Evolutionary conservation across 2,329 filamentous ascomycete species (phyloP).

Genomic region (Diaporthe australafricana): DNA sequence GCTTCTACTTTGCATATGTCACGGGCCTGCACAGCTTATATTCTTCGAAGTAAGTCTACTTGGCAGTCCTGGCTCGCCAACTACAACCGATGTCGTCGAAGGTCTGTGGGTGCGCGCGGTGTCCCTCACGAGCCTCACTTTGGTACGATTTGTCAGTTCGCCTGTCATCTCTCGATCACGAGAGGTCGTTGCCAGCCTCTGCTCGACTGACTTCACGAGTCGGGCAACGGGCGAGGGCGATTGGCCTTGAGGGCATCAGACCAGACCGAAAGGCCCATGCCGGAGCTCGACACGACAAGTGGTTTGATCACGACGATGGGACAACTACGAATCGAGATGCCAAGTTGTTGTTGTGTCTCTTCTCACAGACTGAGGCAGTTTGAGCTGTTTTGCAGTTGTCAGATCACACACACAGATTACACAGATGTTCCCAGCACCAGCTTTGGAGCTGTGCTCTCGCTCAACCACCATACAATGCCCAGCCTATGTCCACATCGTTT

Average conservation of each 20-base stretch:
- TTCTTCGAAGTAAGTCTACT: neutral
- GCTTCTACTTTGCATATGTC: neutral
- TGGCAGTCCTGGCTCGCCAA: neutral
- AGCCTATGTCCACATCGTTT: neutral
- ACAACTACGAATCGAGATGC: slow-evolving; percentile 10
- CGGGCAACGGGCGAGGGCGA: too few species aligned
- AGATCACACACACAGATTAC: neutral
- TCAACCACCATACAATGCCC: neutral
- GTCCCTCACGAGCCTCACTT: slow-evolving; percentile 3
- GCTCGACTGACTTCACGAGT: neutral
- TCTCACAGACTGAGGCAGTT: neutral
- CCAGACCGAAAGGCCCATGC: too few species aligned
- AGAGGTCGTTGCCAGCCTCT: neutral
- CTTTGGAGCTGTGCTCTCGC: neutral
- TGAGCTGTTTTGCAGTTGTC: slow-evolving; percentile 5
- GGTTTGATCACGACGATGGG: slow-evolving; percentile 2
- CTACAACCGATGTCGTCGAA: slow-evolving; percentile 4
- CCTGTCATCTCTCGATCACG: neutral
- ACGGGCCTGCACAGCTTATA: neutral
- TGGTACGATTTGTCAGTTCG: slow-evolving; percentile 13
- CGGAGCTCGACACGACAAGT: neutral
- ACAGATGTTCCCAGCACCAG: neutral
- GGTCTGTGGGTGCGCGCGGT: slow-evolving; percentile 25
- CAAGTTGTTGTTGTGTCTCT: neutral
- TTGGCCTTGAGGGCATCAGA: neutral